phyloP scores from a whole-genome alignment of 192 early-diverging fungal species.

The Mortierella hygrophila region DNA sequence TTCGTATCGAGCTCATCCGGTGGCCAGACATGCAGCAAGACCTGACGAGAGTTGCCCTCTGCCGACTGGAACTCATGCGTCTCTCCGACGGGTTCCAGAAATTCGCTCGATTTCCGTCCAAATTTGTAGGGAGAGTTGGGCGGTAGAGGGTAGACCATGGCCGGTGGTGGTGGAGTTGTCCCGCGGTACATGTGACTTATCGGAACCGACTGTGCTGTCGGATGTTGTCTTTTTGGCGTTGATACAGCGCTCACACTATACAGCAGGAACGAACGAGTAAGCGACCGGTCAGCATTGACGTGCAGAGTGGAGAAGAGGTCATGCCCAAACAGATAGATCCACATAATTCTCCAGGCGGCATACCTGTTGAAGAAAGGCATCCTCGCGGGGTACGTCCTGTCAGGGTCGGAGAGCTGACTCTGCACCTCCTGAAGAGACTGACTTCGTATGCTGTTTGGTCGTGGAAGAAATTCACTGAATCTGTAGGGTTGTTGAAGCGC shows the following conservation, averaged over 20 bases:
- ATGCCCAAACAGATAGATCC: conserved; percentile 10
- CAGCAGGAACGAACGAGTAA: conserved; percentile 9
- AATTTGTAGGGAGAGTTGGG: conserved; percentile 38
- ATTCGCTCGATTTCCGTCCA: conserved; percentile 30
- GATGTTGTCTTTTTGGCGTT: not conserved
- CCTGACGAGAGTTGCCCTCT: conserved; percentile 54
- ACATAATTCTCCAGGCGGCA: conserved; percentile 5
- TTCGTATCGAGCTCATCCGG: conserved; percentile 27
- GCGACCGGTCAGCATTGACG: conserved; percentile 7
- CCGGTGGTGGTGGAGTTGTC: conserved; percentile 6
- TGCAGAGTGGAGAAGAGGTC: conserved; percentile 8
- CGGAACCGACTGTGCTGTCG: not conserved
- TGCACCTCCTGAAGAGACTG: not conserved
- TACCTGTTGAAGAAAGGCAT: conserved; percentile 2
- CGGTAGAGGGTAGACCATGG: conserved; percentile 28
- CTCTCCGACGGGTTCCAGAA: conserved; percentile 47
- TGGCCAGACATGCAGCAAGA: conserved; percentile 53
- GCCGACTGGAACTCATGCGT: conserved; percentile 54
- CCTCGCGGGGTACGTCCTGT: not conserved
- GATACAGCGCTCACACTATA: not conserved
- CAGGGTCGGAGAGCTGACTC: not conserved
- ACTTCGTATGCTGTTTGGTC: not conserved
- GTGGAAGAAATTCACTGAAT: conserved; percentile 22
- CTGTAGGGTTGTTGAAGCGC: not conserved
- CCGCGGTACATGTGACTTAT: conserved; percentile 30